phyloP scores from a whole-genome alignment of 75 land plant species.

The Sequoiadendron giganteum region DNA sequence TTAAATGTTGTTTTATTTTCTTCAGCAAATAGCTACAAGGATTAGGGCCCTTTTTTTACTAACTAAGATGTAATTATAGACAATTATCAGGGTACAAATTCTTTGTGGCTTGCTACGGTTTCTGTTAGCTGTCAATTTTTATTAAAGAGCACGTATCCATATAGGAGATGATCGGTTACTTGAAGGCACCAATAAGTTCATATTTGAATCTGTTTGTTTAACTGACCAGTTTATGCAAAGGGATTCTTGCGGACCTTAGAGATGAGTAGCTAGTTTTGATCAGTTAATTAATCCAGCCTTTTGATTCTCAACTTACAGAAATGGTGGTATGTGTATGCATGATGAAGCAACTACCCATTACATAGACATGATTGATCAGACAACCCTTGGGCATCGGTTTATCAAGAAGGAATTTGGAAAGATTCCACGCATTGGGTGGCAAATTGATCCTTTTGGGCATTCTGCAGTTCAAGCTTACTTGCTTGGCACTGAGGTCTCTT shows the following conservation, averaged over 20 bases:
- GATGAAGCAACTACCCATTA: conserved; percentile 74
- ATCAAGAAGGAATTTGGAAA: conserved; percentile 54
- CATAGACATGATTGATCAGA: conserved; percentile 81
- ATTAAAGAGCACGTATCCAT: not conserved
- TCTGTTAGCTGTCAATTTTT: too few species aligned
- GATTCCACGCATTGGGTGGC: conserved; percentile 78
- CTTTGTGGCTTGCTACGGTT: too few species aligned
- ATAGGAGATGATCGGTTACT: too few species aligned
- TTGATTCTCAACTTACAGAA: conserved; percentile 31
- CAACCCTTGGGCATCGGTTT: conserved; percentile 66
- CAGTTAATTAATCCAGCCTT: not conserved
- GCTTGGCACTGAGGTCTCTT: conserved; percentile 61
- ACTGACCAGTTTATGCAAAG: not conserved
- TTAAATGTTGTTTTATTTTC: not conserved
- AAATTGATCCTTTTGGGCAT: conserved; percentile 86
- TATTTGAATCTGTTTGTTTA: not conserved
- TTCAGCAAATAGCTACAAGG: not conserved
- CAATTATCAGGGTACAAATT: too few species aligned
- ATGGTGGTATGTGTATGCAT: conserved; percentile 89
- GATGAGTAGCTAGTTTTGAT: not conserved
- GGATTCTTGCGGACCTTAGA: not conserved
- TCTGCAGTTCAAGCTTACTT: conserved; percentile 85
- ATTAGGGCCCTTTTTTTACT: not conserved
- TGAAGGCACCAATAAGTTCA: too few species aligned
- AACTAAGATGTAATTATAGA: not conserved